These are phyloP conservation scores for Lactuca sativa DNA, from an alignment of 129 eudicot species.

Conservation along the genomic window DNA sequence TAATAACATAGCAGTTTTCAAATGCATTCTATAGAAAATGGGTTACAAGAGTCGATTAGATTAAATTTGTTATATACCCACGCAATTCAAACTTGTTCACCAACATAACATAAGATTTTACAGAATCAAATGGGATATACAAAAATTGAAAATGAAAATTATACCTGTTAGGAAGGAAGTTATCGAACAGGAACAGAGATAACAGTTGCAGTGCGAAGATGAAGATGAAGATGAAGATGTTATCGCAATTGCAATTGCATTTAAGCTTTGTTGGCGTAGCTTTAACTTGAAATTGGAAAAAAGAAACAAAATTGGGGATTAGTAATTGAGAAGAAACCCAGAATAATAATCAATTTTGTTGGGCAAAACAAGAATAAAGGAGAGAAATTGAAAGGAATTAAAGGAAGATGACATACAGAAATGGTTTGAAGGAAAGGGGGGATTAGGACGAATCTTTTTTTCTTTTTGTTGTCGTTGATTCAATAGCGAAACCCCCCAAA, in stretches of 20 bases:
- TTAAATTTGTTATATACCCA: neutral
- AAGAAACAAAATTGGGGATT: neutral
- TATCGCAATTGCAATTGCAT: conserved; percentile 6
- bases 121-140: neutral
- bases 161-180: conserved; percentile 17
- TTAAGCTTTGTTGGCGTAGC: conserved; percentile 11
- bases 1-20: neutral
- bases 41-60: neutral
- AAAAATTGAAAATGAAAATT: neutral
- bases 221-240: neutral
- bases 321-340: neutral
- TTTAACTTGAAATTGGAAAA: conserved; percentile 7
- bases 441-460: neutral
- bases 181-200: neutral
- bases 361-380: neutral
- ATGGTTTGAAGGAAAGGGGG: neutral
- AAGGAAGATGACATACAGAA: neutral
- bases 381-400: conserved; percentile 3
- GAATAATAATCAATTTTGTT: neutral
- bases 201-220: neutral
- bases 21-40: neutral
- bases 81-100: neutral
- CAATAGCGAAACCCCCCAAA: conserved; percentile 14
- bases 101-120: neutral
- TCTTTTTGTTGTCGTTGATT: conserved; percentile 1